Base-by-base conservation (phyloP, 2,329 filamentous ascomycete genomes). In the Colletotrichum higginsianum region DNA sequence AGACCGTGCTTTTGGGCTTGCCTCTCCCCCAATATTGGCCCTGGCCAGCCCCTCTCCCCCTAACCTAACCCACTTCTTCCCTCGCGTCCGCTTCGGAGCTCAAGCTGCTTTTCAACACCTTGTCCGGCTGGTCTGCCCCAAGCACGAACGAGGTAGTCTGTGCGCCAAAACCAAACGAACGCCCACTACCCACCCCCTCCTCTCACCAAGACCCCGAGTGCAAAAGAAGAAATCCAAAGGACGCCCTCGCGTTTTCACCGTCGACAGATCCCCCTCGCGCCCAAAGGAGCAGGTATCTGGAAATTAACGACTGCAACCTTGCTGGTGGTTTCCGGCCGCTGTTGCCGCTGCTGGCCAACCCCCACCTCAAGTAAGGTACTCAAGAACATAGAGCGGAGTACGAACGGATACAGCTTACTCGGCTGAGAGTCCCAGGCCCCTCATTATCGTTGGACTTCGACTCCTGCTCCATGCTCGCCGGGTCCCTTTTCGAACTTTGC, bases 271-370 rank as follows among this genome's bases (percentile, higher is more conserved):
- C 60, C 35, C 50, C 52, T 62, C 58, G 46, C 42, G 46, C 42
- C 55, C 61, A 50, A 61, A 67, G 42, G 61, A 56, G 40, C 74
- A 74, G 71, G 70, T 65, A 65, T 71, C 66, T 72, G 73, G 73
- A 73, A 75, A 75, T 75, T 75, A 75, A 67, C 61, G 57, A 62
- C 55, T 75, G 73, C 69, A 73, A 75, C 73, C 68, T 72, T 69
- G 70, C 70, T 71, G 68, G 68, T 71, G 68, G 50, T 66, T 16
- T 44, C 57, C 42, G 65, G 61, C 68, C 68, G 57, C 56, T 67
- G 68, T 64, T 56, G 67, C 42, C 55, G 56, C 50, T 42, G 49
- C 42, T 52, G 47, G 35, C 15, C 47, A 46, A 60, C 21, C 58
- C n/a, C 49, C 58, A 26, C 35, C 35, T 35, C 30, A 35, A 35